Evolutionary conservation across 495 filamentous ascomycete genomes (phyloP).

Genomic region (Tricharina praecox): DNA sequence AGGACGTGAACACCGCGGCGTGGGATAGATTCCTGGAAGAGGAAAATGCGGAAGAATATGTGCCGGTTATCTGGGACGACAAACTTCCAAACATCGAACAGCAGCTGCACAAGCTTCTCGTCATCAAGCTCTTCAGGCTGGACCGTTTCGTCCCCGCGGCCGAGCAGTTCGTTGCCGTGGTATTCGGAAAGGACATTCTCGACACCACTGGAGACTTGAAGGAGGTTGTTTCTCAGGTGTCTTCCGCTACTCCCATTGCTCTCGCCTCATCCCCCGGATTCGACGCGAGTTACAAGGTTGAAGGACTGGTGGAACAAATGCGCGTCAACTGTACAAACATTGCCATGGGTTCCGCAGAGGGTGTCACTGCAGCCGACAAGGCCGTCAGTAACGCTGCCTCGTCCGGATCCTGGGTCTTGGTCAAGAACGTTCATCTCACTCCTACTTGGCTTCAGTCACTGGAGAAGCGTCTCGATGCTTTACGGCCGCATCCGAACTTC

Average conservation of each 20-base stretch:
- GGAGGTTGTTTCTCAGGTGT: constrained; percentile 69
- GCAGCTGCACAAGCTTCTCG: constrained; percentile 64
- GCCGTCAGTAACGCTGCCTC: constrained; percentile 86
- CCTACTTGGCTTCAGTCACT: constrained; percentile 91
- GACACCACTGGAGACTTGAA: constrained; percentile 70
- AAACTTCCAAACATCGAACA: constrained; percentile 48
- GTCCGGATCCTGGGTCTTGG: constrained; percentile 82
- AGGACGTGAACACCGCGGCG: constrained; percentile 38
- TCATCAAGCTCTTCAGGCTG: constrained; percentile 86
- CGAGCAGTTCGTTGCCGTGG: constrained; percentile 70
- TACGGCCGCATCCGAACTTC: constrained; percentile 90
- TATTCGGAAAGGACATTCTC: constrained; percentile 73
- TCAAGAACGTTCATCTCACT: constrained; percentile 98
- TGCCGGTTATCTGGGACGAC: constrained; percentile 63
- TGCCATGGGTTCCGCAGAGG: constrained; percentile 96
- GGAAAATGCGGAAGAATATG: constrained; percentile 71
- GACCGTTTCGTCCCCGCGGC: constrained; percentile 87
- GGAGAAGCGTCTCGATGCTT: constrained; percentile 86
- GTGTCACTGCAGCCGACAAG: constrained; percentile 79
- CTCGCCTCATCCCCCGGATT: constrained; percentile 90
- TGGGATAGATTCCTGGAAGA: constrained; percentile 73
- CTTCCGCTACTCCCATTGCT: constrained; percentile 68
- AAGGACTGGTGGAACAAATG: constrained; percentile 73
- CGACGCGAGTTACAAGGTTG: constrained; percentile 97
- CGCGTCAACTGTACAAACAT: constrained; percentile 79